Base-by-base conservation (phyloP, 495 filamentous ascomycete species). In the Penicillium turbatum region DNA sequence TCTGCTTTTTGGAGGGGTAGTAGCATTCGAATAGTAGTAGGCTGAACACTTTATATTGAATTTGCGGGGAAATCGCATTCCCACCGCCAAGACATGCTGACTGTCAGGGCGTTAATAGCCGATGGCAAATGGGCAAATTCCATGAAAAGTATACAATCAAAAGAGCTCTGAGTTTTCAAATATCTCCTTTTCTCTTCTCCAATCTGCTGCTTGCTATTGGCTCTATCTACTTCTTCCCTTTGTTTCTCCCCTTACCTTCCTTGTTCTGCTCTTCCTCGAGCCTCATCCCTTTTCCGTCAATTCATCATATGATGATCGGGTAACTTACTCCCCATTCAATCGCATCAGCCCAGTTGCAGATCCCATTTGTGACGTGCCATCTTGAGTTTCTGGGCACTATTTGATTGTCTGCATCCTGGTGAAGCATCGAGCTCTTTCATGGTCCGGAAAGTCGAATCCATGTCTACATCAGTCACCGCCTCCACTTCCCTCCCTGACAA, bases 391-490 rank as follows among this genome's bases (percentile, higher is more conserved):
- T 51, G 27, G 40, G 40, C 13, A 15, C n/a, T 32, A 26, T 51
- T 16, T 35, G 13, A 35, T 35, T 34, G 10, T 30, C 21, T 39
- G 24, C 30, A 37, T 37, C n/a, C 35, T 37, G 35, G 35, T 11
- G 9, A 39, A 37, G n/a, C 35, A 16, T 35, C 32, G 13, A 35
- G n/a, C 9, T 36, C 47, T 49, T 49, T 38, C 34, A 27, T 49
- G 43, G 30, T 49, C 15, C 15, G 19, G 26, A 38, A 49, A 34
- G 44, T 24, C 35, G 26, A 26, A 53, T 56, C 56, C 61, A 69
- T 69, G 67, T 71, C 69, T 53, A 49, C 72, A 46, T 68, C 68
- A 53, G 68, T 71, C 65, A 69, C 72, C 72, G 65, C 72, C 68
- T 68, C 69, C 69, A 57, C 70, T 60, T 57, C 69, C 40, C 45